Evolutionary conservation across 2,329 filamentous ascomycete genomes (phyloP), one percentile per base, ranked within the genome.

Genomic region (Neoascochyta sp.): DNA sequence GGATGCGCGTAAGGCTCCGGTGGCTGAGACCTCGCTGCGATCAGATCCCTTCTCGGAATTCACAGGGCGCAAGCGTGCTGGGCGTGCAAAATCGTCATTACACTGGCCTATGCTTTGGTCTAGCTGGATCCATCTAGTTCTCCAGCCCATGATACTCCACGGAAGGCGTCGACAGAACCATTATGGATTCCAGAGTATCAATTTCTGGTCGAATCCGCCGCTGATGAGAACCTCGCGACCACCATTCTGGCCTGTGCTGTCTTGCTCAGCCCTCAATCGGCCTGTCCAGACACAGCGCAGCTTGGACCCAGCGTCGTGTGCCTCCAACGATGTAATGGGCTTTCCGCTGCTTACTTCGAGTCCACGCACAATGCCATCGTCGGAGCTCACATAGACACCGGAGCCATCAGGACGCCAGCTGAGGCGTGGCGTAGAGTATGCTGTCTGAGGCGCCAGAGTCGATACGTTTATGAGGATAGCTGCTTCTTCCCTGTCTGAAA

Each of bases 371-470:
- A 74, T 63, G 0, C 79, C 78, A 51, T 82, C 79, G 45, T 82
- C 78, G 3, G 75, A 75, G 58, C 78, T 81, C 9, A 81, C 75
- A 69, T 75, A 82, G 0, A 82, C 60, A 0, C 78, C 78, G 22
- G 66, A 72, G 1, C 76, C 77, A 50, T 79, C 70, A 2, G 77
- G 76, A 15, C 78, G 61, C 78, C 79, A 82, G 5, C 68, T 70
- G 5, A 81, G 62, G 29, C 75, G 70, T 6, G 78, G 78, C 5
- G 76, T 81, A 13, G 75, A 79, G 52, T 81, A 81, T 1, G 71
- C 65, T 15, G 77, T 80, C 51, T 81, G 78, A n/a, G 78, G 75
- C 12, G 78, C 73, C 45, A 79, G 65, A 0, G 77, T 79, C 25
- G 68, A 77, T 19, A 72, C 67, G 35, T 79, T 75, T 9, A 80